These are phyloP conservation scores for Sanghuangporus sanghuang DNA, from an alignment of 1,284 basidiomycete genomes.

Conservation along the genomic window DNA sequence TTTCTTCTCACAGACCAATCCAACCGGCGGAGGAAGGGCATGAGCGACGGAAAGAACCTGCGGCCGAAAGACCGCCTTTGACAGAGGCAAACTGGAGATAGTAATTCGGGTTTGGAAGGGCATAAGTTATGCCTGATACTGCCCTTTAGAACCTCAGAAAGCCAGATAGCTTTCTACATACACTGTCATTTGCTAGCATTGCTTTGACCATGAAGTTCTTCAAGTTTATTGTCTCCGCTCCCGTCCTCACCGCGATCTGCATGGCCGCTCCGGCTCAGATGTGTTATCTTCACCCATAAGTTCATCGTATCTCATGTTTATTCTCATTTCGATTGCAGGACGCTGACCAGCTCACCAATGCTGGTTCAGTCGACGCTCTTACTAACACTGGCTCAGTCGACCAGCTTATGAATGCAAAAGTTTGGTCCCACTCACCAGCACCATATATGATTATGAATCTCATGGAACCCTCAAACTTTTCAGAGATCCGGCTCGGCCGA, in stretches of 20 bases:
- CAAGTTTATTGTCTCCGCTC: not conserved
- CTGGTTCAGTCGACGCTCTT: not conserved
- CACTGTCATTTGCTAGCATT: not conserved
- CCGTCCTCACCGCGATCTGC: not conserved
- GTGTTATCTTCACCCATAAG: not conserved
- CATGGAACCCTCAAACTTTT: not conserved
- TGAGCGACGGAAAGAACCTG: not conserved
- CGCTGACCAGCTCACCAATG: not conserved
- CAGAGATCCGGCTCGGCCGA: not conserved
- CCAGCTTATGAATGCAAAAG: not conserved
- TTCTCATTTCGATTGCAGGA: not conserved
- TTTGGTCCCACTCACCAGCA: not conserved
- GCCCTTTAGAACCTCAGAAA: not conserved
- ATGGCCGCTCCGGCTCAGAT: not conserved
- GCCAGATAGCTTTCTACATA: not conserved
- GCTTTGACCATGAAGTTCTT: not conserved
- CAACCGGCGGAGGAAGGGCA: not conserved
- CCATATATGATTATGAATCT: not conserved
- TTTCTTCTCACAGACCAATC: not conserved
- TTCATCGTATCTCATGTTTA: too few relatives aligned
- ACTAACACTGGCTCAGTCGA: not conserved
- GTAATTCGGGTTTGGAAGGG: too few relatives aligned
- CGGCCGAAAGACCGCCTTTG: too few relatives aligned
- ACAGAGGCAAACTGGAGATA: too few relatives aligned
- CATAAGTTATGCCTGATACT: not conserved